Evolutionary conservation across 176 grass and related monocot genomes (phyloP).

Genomic region (Raddia distichophylla): DNA sequence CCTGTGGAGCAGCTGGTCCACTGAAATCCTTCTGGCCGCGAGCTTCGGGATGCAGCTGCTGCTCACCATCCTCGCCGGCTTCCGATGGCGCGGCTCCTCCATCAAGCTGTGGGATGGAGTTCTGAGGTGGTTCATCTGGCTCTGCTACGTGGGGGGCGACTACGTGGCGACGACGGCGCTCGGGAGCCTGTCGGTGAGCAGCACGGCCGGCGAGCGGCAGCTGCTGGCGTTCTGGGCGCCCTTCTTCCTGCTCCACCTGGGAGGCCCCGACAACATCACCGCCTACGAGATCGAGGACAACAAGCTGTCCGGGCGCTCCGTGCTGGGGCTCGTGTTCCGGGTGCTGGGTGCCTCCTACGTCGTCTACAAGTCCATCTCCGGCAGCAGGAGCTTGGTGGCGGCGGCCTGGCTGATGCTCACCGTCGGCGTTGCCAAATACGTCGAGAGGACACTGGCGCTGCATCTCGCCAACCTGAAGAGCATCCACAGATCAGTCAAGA

Average conservation of each 20-base stretch:
- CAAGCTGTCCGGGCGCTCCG: constrained; percentile 28
- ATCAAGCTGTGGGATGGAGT: rapidly evolving
- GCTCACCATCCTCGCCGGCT: constrained; percentile 1
- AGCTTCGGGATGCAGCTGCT: not conserved
- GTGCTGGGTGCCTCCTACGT: not conserved
- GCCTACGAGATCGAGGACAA: constrained; percentile 56
- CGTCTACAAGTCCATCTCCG: constrained; percentile 10
- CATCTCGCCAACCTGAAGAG: not conserved
- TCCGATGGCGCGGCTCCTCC: not conserved
- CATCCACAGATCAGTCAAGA: constrained; percentile 14
- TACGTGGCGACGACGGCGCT: constrained; percentile 41
- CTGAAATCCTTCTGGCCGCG: not conserved
- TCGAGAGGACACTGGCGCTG: constrained; percentile 20
- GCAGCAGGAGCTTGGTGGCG: not conserved
- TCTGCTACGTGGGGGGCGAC: constrained; percentile 14
- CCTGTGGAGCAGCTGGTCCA: not conserved
- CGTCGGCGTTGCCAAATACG: constrained; percentile 20
- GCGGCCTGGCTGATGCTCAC: not conserved
- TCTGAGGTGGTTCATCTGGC: not conserved
- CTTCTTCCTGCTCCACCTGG: constrained; percentile 68
- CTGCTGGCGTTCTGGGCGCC: constrained; percentile 54
- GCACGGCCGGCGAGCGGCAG: not conserved
- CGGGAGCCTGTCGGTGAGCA: constrained; percentile 31
- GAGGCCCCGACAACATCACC: constrained; percentile 61
- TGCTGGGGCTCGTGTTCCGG: not conserved